phyloP scores from a whole-genome alignment of 495 filamentous ascomycete species.

The Annulohypoxylon bovei region DNA sequence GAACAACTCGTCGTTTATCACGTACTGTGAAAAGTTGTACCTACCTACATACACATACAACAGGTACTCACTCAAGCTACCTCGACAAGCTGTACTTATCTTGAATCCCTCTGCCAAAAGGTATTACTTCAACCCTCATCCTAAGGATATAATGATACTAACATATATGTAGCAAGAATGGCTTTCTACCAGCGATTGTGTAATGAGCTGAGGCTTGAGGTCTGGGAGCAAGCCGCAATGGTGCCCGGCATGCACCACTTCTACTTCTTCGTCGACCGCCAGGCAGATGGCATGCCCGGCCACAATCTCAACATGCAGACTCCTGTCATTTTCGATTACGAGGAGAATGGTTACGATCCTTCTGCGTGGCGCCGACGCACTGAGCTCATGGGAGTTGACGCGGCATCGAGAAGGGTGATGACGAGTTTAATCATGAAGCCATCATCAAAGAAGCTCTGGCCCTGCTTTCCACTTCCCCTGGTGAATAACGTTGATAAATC shows the following conservation, averaged over 20 bases:
- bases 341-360: not conserved
- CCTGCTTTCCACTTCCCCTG: not conserved
- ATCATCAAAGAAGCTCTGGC: not conserved
- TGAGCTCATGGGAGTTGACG: not conserved
- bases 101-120: not conserved
- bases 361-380: conserved; percentile 13
- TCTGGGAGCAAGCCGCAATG: conserved; percentile 22
- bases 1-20: not conserved
- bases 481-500: not conserved
- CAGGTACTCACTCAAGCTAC: not conserved
- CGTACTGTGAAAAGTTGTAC: not conserved
- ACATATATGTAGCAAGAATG: not conserved
- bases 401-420: not conserved
- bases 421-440: not conserved
- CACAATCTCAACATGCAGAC: not conserved
- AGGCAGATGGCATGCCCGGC: not conserved
- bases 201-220: conserved; percentile 27
- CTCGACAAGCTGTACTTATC: not conserved
- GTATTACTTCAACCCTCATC: not conserved
- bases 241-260: conserved; percentile 18
- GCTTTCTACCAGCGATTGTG: not conserved
- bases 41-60: not conserved
- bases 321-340: not conserved
- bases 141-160: not conserved
- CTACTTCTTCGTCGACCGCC: not conserved